Base-by-base conservation (phyloP, 257 asterid species). In the Nicotiana obtusifolia region DNA sequence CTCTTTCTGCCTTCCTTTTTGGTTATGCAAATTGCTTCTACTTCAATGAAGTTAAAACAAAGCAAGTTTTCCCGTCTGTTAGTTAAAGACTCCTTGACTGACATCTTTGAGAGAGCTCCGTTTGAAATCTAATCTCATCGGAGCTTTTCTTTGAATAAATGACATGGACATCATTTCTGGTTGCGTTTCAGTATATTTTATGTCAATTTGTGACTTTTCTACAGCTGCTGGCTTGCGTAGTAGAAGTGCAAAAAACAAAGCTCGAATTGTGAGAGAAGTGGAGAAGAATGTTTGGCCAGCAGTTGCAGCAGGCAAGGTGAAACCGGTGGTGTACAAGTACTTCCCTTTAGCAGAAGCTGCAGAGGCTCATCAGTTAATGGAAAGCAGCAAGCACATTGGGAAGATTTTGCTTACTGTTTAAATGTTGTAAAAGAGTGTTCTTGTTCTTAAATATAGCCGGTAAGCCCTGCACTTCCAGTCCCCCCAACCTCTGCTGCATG, bases 261-360 rank as follows among this genome's bases (percentile, higher is more conserved):
- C 98, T 44, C 41, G 20, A 84, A 95, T 95, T 31, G 92, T 94
- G 80, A 91, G 93, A 8, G 99, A 93, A 85, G 98, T 94, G 87
- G 98, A 94, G 91, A 94, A 90, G 88, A 88, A 89, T 68, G 97
- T 96, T 30, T 94, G 98, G 98, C 98, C 99, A 0, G 97, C 93
- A 69, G 90, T 96, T 14, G 92, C 89, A 13, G 88, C 91, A 4
- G 99, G 98, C 11, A 88, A 93, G 87, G 84, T 94, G 64, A 96
- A 91, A 85, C 95, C 98, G 10, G 82, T 96, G 26, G 91, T 96
- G 82, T 91, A 91, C 87, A 87, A 91, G 88, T 64, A 75, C 59
- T 83, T 94, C 76, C 93, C 94, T 1, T 79, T 94, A 33, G 92
- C 80, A 69, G 93, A 93, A 81, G 97, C 92, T 80, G 93, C 88